phyloP scores from a whole-genome alignment of 1,139 yeast species.

The Hemisphaericaspora xylanilytica region DNA sequence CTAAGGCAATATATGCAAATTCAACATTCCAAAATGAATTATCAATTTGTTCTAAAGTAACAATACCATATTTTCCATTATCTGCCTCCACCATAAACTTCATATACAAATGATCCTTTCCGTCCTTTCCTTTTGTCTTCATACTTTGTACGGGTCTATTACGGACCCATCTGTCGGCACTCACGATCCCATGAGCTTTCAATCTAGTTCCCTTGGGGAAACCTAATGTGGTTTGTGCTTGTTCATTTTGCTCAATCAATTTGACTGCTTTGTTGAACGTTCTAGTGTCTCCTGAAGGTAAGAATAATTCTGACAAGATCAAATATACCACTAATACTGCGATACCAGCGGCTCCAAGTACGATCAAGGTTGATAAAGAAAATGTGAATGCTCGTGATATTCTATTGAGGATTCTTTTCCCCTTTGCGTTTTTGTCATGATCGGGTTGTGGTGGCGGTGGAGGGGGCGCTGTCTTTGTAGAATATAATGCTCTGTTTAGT shows the following conservation, averaged over 20 bases:
- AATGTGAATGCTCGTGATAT: conserved; percentile 59
- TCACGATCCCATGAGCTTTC: conserved; percentile 79
- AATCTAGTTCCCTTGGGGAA: conserved; percentile 57
- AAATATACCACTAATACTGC: conserved; percentile 72
- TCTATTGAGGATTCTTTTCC: conserved; percentile 34
- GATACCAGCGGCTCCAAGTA: conserved; percentile 65
- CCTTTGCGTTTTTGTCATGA: conserved; percentile 41
- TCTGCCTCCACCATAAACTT: conserved; percentile 80
- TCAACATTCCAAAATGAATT: conserved; percentile 66
- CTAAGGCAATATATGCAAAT: conserved; percentile 72
- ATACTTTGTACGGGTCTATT: conserved; percentile 74
- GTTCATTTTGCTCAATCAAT: conserved; percentile 65
- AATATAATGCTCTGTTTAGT: conserved; percentile 14
- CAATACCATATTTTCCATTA: conserved; percentile 55
- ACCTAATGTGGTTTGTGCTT: conserved; percentile 57
- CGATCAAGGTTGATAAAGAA: conserved; percentile 57
- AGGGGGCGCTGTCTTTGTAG: conserved; percentile 38
- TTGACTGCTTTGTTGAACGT: conserved; percentile 85
- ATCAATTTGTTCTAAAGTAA: conserved; percentile 75
- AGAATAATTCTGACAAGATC: conserved; percentile 70
- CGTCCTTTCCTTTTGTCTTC: conserved; percentile 60
- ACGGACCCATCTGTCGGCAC: conserved; percentile 78
- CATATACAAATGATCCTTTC: conserved; percentile 79
- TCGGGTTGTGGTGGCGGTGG: conserved; percentile 42
- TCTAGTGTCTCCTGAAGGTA: conserved; percentile 90